phyloP scores from a whole-genome alignment of 2,329 filamentous ascomycete species.

The Monosporascus sp. region DNA sequence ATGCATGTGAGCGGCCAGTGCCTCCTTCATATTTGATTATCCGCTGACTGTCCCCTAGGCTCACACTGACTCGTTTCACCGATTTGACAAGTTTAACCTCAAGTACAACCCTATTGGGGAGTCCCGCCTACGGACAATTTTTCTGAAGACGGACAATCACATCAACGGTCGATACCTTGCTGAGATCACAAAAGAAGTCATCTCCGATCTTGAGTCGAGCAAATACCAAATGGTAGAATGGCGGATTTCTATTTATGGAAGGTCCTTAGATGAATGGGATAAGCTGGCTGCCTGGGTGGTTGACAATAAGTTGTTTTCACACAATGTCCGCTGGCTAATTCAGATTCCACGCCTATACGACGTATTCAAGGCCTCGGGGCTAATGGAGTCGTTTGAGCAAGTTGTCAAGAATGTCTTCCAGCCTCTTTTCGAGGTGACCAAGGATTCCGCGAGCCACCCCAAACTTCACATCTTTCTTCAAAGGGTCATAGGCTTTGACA shows the following conservation, averaged over 20 bases:
- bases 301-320: slow-evolving; percentile 96
- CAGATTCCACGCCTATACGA: slow-evolving; percentile 93
- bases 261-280: slow-evolving; percentile 91
- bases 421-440: slow-evolving; percentile 90
- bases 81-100: slow-evolving; percentile 98
- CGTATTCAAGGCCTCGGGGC: slow-evolving; percentile 83
- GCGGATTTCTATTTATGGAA: slow-evolving; percentile 96
- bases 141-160: slow-evolving; percentile 97
- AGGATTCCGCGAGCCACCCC: slow-evolving; percentile 77
- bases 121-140: slow-evolving; percentile 93
- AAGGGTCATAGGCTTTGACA: slow-evolving; percentile 93
- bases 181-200: slow-evolving; percentile 97
- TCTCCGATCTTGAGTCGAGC: slow-evolving; percentile 92
- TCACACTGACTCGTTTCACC: slow-evolving; percentile 95
- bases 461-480: slow-evolving; percentile 95
- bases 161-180: slow-evolving; percentile 93
- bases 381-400: slow-evolving; percentile 87
- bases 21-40: background rate
- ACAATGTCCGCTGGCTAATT: slow-evolving; percentile 95
- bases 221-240: slow-evolving; percentile 99
- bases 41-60: slow-evolving; percentile 47
- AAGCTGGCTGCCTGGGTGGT: slow-evolving; percentile 96
- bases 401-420: slow-evolving; percentile 88
- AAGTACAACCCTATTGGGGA: slow-evolving; percentile 98
- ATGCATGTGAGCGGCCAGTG: slow-evolving; percentile 71